Base-by-base conservation (phyloP, 1,284 basidiomycete species). In the Mycena citricolor region DNA sequence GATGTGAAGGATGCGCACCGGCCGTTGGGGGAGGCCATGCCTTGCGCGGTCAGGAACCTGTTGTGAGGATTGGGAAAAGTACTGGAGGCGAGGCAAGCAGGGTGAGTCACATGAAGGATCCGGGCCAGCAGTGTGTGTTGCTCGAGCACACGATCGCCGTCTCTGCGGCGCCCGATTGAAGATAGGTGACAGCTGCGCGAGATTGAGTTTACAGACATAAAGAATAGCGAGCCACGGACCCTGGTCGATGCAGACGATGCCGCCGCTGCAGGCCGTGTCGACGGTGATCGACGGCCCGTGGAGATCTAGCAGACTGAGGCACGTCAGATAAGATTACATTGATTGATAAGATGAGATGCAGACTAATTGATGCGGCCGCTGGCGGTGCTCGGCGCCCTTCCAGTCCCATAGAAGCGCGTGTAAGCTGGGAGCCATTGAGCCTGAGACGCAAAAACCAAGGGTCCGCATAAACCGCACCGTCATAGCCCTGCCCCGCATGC, bases 301-400 rank as follows among this genome's bases (percentile, higher is more conserved):
- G 8, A 66, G 48, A 39, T 68, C 66, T 21, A 67, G 56, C 8
- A 66, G 47, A 46, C 65, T 67, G 35, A 29, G 32, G 28, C 1
- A 20, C 13, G 24, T 20, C 16, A 39, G 17, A 39, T 4, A 19
- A 38, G 7, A 12, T 7, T 26, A 24, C n/a, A 21, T 11, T 5
- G 7, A 38, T 23, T 23, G 16, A 28, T 4, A 8, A 23, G 17
- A 25, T n/a, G n/a, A 17, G 19, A 14, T 16, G 50, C 65, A 32
- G 28, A 68, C 66, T 68, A 68, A 58, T 63, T 66, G 14, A 68
- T 35, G n/a, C 66, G 57, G 19, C 66, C 66, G 33, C 64, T 63
- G 4, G 58, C 55, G 8, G 65, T 61, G 47, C 63, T 67, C 14
- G 52, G 58, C 5, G 64, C 62, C 22, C 56, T 51, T n/a, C 66